A percentile compares a stretch with the other conserved stretches of the same genome.
These are phyloP conservation scores for Lachancea quebecensis DNA, from an alignment of 805 yeast species.

Conservation along the genomic window DNA sequence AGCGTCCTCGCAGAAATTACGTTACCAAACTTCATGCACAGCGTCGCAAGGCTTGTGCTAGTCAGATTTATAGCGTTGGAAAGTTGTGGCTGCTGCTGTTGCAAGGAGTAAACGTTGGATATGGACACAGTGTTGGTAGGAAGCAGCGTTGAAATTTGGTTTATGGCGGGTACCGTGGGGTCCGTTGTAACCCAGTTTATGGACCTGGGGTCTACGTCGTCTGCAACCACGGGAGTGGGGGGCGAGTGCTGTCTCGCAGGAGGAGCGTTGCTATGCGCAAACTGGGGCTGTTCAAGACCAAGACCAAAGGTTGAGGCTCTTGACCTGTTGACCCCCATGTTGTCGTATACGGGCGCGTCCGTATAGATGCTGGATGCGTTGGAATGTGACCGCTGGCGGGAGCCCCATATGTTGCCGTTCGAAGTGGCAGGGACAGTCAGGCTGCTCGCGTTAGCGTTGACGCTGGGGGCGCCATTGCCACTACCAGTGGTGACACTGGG, in stretches of 20 bases:
- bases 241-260: slow-evolving; percentile 13
- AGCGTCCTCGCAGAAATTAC: slow-evolving; percentile 57
- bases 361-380: slow-evolving; percentile 30
- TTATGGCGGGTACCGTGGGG: slow-evolving; percentile 64
- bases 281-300: slow-evolving; percentile 16
- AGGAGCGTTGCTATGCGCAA: slow-evolving; percentile 8
- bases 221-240: slow-evolving; percentile 37
- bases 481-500: no score
- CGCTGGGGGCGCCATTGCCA: slow-evolving; percentile 3
- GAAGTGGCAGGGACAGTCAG: slow-evolving; percentile 15
- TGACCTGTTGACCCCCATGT: slow-evolving; percentile 13
- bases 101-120: slow-evolving; percentile 51
- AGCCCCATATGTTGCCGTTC: slow-evolving; percentile 9
- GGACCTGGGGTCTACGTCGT: slow-evolving; percentile 53
- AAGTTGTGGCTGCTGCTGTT: slow-evolving; percentile 45
- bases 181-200: slow-evolving; percentile 66
- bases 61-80: slow-evolving; percentile 40
- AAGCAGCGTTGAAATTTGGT: slow-evolving; percentile 57
- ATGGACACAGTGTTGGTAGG: slow-evolving; percentile 75
- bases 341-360: slow-evolving; percentile 27
- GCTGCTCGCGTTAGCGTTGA: slow-evolving; percentile 9
- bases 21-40: slow-evolving; percentile 57
- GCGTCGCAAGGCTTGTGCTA: slow-evolving; percentile 46
- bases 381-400: slow-evolving; percentile 28
- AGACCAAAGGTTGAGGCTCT: slow-evolving; percentile 19